These are phyloP conservation scores for Russula griseocarnosa DNA, from an alignment of 768 basidiomycete species.

Conservation along the genomic window DNA sequence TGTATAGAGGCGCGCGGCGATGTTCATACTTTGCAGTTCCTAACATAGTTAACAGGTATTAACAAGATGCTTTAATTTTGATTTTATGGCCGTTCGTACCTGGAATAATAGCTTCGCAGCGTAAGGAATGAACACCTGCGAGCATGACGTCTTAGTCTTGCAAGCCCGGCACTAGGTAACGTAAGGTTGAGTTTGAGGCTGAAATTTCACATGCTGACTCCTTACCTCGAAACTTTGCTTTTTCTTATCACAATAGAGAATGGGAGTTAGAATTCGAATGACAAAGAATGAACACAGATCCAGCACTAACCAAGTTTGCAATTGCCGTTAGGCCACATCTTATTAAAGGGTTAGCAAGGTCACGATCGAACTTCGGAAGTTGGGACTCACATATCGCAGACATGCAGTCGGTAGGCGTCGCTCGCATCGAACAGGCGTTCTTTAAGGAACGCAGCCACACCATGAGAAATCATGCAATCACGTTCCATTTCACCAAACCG, in stretches of 20 bases:
- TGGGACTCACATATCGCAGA: conserved; percentile 85
- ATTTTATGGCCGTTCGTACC: conserved; percentile 43
- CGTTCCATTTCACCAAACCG: conserved; percentile 99
- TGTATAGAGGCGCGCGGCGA: conserved; percentile 82
- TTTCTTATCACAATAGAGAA: conserved; percentile 51
- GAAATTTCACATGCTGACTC: neutral
- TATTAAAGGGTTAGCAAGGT: conserved; percentile 25
- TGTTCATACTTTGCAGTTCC: conserved; percentile 96
- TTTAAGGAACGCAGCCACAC: conserved; percentile 96
- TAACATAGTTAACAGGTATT: conserved; percentile 32
- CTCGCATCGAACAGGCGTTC: conserved; percentile 94
- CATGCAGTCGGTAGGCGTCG: conserved; percentile 89
- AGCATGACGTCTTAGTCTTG: conserved; percentile 93
- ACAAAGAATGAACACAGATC: conserved; percentile 26
- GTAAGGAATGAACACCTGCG: conserved; percentile 90
- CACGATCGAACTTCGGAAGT: neutral
- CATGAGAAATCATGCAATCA: conserved; percentile 99
- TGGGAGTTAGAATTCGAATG: conserved; percentile 18
- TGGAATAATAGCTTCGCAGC: conserved; percentile 97
- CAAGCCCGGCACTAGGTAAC: conserved; percentile 73
- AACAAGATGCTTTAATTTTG: neutral
- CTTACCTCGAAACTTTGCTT: conserved; percentile 87
- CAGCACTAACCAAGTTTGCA: conserved; percentile 84
- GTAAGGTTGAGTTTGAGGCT: neutral
- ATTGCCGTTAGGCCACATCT: conserved; percentile 96